Percentiles rank a stretch among this genome's conserved stretches.
Evolutionary conservation across 1,139 yeast species (phyloP).

Genomic region (Candida sanyaensis): DNA sequence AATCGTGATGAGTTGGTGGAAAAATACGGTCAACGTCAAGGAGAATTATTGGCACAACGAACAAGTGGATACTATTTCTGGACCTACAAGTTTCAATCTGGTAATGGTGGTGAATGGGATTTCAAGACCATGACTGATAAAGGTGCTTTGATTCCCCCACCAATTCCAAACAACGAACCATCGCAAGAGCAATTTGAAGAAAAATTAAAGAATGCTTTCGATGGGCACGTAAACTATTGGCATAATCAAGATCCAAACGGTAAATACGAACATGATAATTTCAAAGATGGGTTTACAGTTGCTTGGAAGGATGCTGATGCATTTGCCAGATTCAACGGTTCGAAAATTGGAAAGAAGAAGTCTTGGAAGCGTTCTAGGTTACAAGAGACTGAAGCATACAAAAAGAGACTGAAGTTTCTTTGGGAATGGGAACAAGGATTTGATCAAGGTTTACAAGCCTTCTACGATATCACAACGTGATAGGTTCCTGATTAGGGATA

Average conservation of each 20-base stretch:
- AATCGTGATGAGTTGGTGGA: constrained; percentile 36
- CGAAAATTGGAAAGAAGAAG: constrained; percentile 69
- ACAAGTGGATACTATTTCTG: constrained; percentile 80
- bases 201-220: constrained; percentile 37
- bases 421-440: constrained; percentile 96
- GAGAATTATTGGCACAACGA: constrained; percentile 45
- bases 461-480: constrained; percentile 14
- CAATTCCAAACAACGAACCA: constrained; percentile 30
- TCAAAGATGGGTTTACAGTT: constrained; percentile 68
- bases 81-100: constrained; percentile 85
- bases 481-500: constrained; percentile 19
- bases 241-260: constrained; percentile 54
- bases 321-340: constrained; percentile 70
- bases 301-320: constrained; percentile 73
- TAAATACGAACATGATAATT: constrained; percentile 79
- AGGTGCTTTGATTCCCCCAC: constrained; percentile 52
- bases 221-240: constrained; percentile 71
- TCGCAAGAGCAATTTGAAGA: constrained; percentile 45
- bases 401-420: constrained; percentile 55
- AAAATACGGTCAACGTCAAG: constrained; percentile 45
- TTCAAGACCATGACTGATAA: constrained; percentile 72
- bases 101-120: constrained; percentile 98
- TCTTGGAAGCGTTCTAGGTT: constrained; percentile 62
- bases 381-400: constrained; percentile 55
- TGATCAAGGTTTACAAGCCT: constrained; percentile 54